Evolutionary conservation across 2,329 filamentous ascomycete genomes (phyloP), one percentile per base, ranked within the genome.

Genomic region (Cercospora zeae-maydis): DNA sequence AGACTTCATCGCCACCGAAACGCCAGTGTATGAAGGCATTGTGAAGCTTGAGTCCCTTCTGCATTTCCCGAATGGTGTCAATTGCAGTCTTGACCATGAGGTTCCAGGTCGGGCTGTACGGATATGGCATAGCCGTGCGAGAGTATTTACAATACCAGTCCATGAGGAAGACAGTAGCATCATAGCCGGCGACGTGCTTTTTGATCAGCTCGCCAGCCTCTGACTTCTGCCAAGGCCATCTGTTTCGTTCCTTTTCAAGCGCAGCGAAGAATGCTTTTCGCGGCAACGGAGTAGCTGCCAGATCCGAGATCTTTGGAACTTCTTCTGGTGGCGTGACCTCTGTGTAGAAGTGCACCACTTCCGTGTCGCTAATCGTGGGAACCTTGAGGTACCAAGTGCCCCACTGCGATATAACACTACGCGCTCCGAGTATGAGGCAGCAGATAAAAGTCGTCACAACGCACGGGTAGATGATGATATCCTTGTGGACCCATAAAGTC

Each of bases 21-120:
- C 83, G 80, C 81, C 82, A 85, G 64, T 84, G 82, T 27, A 84
- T 80, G 67, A 85, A 85, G 1, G 81, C 80, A 66, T 82, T 85
- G 71, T 85, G 83, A 14, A 84, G 75, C 27, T 80, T 77, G 14
- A 85, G 80, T 2, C 83, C 83, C 66, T 83, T 83, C 63, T 84
- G 81, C 2, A 81, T 79, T 62, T 81, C 81, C 39, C 79, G 78
- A 66, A 85, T 77, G 27, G 79, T 82, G 64, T 83, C 80, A 21
- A 84, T 72, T 8, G 81, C 83, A 1, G 83, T 82, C 68, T 84
- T 83, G 0, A 79, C 80, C 67, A 83, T 81, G n/a, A 84, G 79
- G 61, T 84, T 84, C 83, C 83, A 85, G 1, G 81, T 81, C 3
- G 83, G 83, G 63, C 81, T 84, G 69, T 80, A 85, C 0, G 81